Percentiles rank a stretch among this genome's conserved stretches.
phyloP scores from a whole-genome alignment of 495 filamentous ascomycete genomes.

The Pseudoneurospora amorphoporcata region DNA sequence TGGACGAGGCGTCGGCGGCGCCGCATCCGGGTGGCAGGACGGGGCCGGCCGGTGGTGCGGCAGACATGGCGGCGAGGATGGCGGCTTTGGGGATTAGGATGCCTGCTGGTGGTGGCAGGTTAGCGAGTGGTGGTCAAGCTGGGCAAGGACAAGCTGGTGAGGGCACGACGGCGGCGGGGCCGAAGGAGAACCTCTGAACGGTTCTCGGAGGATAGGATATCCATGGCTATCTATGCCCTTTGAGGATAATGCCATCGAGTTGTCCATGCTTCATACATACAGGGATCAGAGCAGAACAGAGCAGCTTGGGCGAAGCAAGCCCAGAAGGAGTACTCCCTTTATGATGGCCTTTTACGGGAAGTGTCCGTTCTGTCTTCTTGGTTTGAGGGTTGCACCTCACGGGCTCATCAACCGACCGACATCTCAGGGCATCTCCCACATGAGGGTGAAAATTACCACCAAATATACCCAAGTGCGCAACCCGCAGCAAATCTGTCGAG shows the following conservation, averaged over 20 bases:
- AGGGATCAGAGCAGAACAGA: neutral
- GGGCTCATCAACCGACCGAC: neutral
- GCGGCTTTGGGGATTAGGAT: constrained; percentile 22
- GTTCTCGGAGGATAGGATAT: too few species aligned
- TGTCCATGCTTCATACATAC: neutral
- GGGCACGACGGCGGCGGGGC: neutral
- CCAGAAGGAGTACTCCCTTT: neutral
- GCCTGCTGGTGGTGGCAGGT: constrained; percentile 16
- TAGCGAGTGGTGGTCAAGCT: neutral
- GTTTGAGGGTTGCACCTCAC: neutral
- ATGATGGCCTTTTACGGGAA: too few species aligned
- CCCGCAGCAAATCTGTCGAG: neutral
- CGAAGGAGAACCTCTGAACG: constrained; percentile 20
- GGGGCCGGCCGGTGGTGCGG: constrained; percentile 8
- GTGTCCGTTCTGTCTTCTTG: too few species aligned
- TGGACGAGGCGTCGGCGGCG: constrained; percentile 54
- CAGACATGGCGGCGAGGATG: constrained; percentile 8
- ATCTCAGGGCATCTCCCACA: neutral
- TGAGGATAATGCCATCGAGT: neutral
- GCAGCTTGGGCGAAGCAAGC: neutral
- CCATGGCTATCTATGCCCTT: neutral
- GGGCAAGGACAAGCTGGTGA: neutral
- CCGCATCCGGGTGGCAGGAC: neutral
- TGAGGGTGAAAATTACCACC: neutral
- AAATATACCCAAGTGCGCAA: neutral